Base-by-base conservation (phyloP, 108 stramenopile genomes). In the Aurantiochytrium sp. region DNA sequence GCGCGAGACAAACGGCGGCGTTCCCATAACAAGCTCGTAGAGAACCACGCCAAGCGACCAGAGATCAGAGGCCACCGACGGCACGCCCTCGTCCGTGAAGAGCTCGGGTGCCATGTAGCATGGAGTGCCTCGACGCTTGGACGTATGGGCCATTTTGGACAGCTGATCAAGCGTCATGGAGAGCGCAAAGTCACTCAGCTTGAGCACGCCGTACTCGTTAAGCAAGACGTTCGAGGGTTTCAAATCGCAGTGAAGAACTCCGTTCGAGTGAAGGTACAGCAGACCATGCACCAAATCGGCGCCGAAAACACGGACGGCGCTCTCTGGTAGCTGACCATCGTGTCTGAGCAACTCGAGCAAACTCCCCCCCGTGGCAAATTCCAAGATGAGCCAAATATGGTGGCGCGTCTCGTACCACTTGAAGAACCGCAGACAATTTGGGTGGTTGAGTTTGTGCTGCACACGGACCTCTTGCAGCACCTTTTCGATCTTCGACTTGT, bases 391-490 rank as follows among this genome's bases (percentile, higher is more conserved):
- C 93, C 93, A 94, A 5, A 94, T 91, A 87, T 93, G 93, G 91
- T 93, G 90, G 18, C 93, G 72, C 49, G 94, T 94, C 92, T 94
- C 94, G 91, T 94, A 94, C 94, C 94, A 94, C 64, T 94, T 93
- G 64, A 91, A 87, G 87, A 94, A 94, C 49, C 91, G 90, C 44
- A 94, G 87, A 5, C 91, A 72, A 83, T 93, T 90, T 23, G 92
- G 92, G 90, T 91, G 88, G 44, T 43, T 44, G 14, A 94, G 91
- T 29, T 90, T 92, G 89, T 94, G 93, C 87, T 93, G 92, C 44
- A 93, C 72, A 59, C 93, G 92, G n/a, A 94, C 94, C 88, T 93
- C 94, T 21, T 91, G 90, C 28, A 93, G 90, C 49, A 93, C 91
- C 28, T 92, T 53, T 5, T 90, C 87, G 92, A 94, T 93, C 59